These are phyloP conservation scores for Eucalyptus melliodora DNA, from an alignment of 345 rosid genomes.

Conservation along the genomic window DNA sequence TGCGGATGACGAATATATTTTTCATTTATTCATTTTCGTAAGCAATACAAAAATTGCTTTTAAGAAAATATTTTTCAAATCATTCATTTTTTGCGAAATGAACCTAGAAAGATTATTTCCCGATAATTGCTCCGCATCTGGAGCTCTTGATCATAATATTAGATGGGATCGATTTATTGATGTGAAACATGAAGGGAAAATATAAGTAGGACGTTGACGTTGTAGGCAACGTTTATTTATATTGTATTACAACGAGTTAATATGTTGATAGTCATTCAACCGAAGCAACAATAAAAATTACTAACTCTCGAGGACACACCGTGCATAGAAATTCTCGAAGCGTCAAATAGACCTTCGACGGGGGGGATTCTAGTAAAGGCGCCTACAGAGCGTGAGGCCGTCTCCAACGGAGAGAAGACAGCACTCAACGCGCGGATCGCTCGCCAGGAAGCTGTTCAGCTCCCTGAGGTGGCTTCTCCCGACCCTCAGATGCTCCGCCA, in stretches of 20 bases:
- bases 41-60: rapidly evolving
- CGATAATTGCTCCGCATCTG: not conserved
- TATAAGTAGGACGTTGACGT: not conserved
- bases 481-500: not conserved
- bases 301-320: not conserved
- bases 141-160: not conserved
- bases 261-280: not conserved
- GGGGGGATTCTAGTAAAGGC: not conserved
- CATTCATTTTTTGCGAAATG: too few species aligned
- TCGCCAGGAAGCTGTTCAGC: constrained; percentile 2
- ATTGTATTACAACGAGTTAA: not conserved
- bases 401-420: constrained; percentile 16
- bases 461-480: not conserved
- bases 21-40: not conserved
- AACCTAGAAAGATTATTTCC: rapidly evolving
- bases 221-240: not conserved
- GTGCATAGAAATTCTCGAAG: not conserved
- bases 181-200: too few species aligned
- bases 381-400: constrained; percentile 13
- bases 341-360: not conserved
- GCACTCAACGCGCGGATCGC: constrained; percentile 6
- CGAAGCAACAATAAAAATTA: not conserved
- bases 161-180: not conserved
- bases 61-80: not conserved
- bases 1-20: too few species aligned